Evolutionary conservation across 768 basidiomycete genomes (phyloP).

Genomic region (Pleurotus tuber-regium): DNA sequence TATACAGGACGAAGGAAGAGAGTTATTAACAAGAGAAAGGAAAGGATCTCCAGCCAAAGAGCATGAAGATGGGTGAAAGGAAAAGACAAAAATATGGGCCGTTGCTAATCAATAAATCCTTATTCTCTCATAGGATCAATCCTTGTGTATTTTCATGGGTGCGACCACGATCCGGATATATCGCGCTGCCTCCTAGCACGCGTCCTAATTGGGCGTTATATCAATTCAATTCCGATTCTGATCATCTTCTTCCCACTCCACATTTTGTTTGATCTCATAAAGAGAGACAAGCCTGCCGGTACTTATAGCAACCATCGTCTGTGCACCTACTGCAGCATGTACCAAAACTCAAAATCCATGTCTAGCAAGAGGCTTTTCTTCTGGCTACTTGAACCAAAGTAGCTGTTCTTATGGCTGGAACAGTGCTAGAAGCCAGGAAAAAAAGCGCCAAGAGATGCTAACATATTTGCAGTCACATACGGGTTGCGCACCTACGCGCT

Average conservation of each 20-base stretch:
- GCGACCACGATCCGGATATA: conserved; percentile 1
- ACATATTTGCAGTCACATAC: too few relatives aligned
- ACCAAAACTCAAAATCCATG: too few relatives aligned
- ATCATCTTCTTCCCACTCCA: conserved; percentile 8
- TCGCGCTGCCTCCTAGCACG: neutral
- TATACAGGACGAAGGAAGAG: conserved; percentile 2
- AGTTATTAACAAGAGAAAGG: neutral
- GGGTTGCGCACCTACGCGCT: neutral
- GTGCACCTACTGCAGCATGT: neutral
- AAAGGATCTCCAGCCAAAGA: neutral
- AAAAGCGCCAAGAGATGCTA: too few relatives aligned
- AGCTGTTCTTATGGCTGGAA: too few relatives aligned
- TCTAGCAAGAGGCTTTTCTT: neutral
- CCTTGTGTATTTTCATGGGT: conserved; percentile 4
- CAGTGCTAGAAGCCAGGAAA: too few relatives aligned
- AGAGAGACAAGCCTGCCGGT: neutral
- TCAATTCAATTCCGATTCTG: conserved; percentile 4
- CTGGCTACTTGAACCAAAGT: neutral
- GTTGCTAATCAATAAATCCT: conserved; percentile 7
- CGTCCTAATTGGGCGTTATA: conserved; percentile 1
- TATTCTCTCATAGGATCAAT: conserved; percentile 8
- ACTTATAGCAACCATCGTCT: conserved; percentile 7
- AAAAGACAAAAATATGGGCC: neutral
- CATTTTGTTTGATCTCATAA: conserved; percentile 7
- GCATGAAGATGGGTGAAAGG: conserved; percentile 3